phyloP scores from a whole-genome alignment of 1,284 basidiomycete species.

The Malassezia furfur region DNA sequence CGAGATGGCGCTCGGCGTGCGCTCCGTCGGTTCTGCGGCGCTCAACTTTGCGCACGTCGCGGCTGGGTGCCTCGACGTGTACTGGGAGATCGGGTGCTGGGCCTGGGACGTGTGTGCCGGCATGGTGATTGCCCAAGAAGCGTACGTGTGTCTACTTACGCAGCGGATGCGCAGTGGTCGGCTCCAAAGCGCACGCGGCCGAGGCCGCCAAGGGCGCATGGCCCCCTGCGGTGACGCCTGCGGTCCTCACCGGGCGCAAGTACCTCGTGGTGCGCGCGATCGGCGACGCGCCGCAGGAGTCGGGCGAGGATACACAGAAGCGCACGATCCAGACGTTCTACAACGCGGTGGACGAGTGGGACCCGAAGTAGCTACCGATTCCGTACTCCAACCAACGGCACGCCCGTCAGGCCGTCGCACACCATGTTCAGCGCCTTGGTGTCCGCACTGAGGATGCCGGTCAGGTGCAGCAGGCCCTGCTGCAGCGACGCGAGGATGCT shows the following conservation, averaged over 20 bases:
- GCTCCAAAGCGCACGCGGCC: constrained; percentile 27
- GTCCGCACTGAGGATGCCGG: constrained; percentile 33
- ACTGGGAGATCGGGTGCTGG: constrained; percentile 48
- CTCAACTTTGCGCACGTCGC: constrained; percentile 41
- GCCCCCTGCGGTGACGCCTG: constrained; percentile 53
- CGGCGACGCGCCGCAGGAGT: constrained; percentile 54
- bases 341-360: constrained; percentile 64
- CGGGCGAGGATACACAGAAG: constrained; percentile 62
- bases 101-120: constrained; percentile 59
- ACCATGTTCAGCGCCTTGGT: constrained; percentile 37
- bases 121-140: constrained; percentile 82
- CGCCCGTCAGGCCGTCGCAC: constrained; percentile 27
- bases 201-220: constrained; percentile 50
- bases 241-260: constrained; percentile 70
- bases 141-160: constrained; percentile 55
- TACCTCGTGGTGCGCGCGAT: constrained; percentile 63
- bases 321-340: constrained; percentile 76
- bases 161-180: constrained; percentile 28
- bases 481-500: constrained; percentile 38
- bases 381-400: constrained; percentile 32
- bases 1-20: constrained; percentile 60
- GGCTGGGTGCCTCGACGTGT: constrained; percentile 35
- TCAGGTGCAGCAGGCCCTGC: constrained; percentile 39
- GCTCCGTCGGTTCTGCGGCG: constrained; percentile 37
- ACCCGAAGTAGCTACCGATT: constrained; percentile 34